These are phyloP conservation scores for Fusarium verticillioides DNA, from an alignment of 2,329 filamentous ascomycete species.

Conservation along the genomic window DNA sequence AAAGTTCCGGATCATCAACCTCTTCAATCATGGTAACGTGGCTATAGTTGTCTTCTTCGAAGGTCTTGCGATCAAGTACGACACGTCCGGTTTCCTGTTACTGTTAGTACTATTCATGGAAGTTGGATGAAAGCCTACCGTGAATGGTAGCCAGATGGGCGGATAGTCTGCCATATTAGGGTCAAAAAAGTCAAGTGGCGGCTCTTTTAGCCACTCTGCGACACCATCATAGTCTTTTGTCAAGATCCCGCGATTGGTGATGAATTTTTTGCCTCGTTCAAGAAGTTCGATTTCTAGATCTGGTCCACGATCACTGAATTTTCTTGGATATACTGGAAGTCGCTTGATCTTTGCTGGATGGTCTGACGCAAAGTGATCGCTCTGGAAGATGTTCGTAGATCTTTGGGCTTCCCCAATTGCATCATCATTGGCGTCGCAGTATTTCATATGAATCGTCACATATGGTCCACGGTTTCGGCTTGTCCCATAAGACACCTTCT, in stretches of 20 bases:
- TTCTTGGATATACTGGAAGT: neutral
- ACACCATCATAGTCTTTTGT: neutral
- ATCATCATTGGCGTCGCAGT: neutral
- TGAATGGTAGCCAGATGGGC: neutral
- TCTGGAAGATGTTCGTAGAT: neutral
- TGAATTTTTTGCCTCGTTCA: neutral
- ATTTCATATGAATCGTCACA: neutral
- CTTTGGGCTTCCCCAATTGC: neutral
- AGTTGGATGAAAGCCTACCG: accelerated
- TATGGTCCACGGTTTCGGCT: neutral
- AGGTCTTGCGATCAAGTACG: neutral
- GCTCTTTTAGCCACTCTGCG: neutral
- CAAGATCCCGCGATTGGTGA: neutral
- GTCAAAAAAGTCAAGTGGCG: neutral
- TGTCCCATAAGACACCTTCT: neutral
- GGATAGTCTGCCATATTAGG: neutral
- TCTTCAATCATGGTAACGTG: neutral
- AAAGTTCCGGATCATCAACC: neutral
- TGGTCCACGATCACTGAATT: neutral
- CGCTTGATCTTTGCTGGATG: neutral
- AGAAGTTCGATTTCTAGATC: neutral
- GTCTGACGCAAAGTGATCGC: neutral
- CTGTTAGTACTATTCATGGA: accelerated
- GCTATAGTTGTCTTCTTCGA: neutral
- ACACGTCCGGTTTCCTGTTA: accelerated